Percentiles rank a stretch among this genome's conserved stretches.
phyloP scores from a whole-genome alignment of 139 green algal species.

The Tetraselmis chui region DNA sequence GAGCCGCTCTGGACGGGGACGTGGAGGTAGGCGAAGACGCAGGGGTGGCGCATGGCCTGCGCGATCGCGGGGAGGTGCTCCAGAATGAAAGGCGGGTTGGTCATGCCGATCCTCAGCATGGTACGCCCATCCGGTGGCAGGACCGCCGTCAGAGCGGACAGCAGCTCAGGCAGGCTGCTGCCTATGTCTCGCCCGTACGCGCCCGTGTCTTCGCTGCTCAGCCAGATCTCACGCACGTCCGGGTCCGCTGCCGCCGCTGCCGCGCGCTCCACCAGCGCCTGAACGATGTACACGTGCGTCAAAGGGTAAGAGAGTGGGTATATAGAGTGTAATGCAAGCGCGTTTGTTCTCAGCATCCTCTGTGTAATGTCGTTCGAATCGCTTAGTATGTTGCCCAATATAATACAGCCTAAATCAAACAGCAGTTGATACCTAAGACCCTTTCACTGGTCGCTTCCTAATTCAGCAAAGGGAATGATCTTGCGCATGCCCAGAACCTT shows the following conservation, averaged over 20 bases:
- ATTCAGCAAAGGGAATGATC: too few relatives aligned
- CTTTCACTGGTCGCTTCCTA: too few relatives aligned
- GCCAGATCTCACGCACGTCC: conserved; percentile 80
- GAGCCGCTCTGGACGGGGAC: conserved; percentile 82
- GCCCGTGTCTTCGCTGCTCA: conserved; percentile 85
- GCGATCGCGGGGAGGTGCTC: conserved; percentile 68
- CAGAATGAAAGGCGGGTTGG: conserved; percentile 92
- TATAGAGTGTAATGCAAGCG: too few relatives aligned
- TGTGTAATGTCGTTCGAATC: too few relatives aligned
- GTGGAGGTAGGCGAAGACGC: conserved; percentile 84
- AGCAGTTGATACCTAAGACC: too few relatives aligned
- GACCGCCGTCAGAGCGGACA: conserved; percentile 49
- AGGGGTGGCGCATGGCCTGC: conserved; percentile 49
- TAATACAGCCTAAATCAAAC: too few relatives aligned
- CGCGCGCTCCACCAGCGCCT: conserved; percentile 52
- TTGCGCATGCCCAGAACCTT: too few relatives aligned
- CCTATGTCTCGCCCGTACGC: conserved; percentile 83
- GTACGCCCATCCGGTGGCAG: conserved; percentile 53
- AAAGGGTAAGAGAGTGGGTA: too few relatives aligned
- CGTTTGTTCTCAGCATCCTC: too few relatives aligned
- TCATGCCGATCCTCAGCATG: conserved; percentile 90
- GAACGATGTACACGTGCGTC: too few relatives aligned
- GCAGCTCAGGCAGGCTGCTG: conserved; percentile 58
- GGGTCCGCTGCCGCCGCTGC: conserved; percentile 53
- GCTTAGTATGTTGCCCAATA: too few relatives aligned